Evolutionary conservation across 768 basidiomycete genomes (phyloP).

Genomic region (Lactarius deliciosus): DNA sequence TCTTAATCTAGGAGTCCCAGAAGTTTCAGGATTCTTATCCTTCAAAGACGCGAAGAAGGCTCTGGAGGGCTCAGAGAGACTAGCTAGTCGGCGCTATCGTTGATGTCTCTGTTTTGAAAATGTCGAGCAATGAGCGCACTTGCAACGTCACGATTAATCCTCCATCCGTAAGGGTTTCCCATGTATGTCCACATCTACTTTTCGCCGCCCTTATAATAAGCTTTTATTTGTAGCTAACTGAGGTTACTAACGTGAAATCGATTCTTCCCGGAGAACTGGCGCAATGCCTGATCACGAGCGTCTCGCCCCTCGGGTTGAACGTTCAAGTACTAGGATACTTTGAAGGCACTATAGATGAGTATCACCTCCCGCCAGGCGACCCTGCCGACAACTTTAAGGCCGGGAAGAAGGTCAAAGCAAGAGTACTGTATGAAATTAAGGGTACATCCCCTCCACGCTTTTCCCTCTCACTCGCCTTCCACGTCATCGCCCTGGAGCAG

Average conservation of each 20-base stretch:
- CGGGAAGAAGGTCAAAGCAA: slow-evolving; percentile 76
- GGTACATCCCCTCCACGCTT: slow-evolving; percentile 74
- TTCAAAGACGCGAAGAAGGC: slow-evolving; percentile 65
- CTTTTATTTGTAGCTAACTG: slow-evolving; percentile 53
- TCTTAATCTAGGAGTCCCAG: slow-evolving; percentile 77
- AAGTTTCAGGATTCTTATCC: slow-evolving; percentile 80
- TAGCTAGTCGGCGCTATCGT: slow-evolving; percentile 67
- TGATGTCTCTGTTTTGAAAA: slow-evolving; percentile 60
- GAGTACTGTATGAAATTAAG: slow-evolving; percentile 80
- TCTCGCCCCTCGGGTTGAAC: slow-evolving; percentile 72
- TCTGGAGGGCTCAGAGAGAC: slow-evolving; percentile 35
- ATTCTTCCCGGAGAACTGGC: slow-evolving; percentile 86
- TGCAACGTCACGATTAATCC: slow-evolving; percentile 66
- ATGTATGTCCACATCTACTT: slow-evolving; percentile 43
- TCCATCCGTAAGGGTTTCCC: slow-evolving; percentile 48
- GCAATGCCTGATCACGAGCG: slow-evolving; percentile 75
- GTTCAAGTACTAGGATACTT: slow-evolving; percentile 91
- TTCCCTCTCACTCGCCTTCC: slow-evolving; percentile 72
- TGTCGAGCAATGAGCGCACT: slow-evolving; percentile 76
- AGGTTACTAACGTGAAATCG: slow-evolving; percentile 75
- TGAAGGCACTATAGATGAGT: slow-evolving; percentile 82
- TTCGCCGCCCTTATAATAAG: slow-evolving; percentile 7
- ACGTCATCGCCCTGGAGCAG: slow-evolving; percentile 58
- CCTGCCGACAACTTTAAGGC: slow-evolving; percentile 51
- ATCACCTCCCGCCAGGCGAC: slow-evolving; percentile 60